phyloP scores from a whole-genome alignment of 345 rosid species.

The Brassica rapa region DNA sequence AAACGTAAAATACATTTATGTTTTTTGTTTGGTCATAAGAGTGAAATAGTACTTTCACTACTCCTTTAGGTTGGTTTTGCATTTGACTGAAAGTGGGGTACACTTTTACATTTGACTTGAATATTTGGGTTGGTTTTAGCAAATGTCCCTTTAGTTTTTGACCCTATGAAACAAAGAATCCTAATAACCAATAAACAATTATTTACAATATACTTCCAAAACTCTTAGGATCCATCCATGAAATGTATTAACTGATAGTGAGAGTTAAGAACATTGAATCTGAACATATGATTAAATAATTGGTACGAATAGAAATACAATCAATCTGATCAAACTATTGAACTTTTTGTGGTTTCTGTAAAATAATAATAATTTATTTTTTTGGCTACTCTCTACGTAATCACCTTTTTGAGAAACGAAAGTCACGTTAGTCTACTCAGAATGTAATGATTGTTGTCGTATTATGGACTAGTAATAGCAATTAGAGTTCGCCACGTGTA shows the following conservation, averaged over 20 bases:
- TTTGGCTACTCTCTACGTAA: neutral
- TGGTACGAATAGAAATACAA: neutral
- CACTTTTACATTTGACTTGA: too few species aligned
- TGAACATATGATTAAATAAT: neutral
- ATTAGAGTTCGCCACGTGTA: neutral
- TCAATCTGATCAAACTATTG: conserved; percentile 1
- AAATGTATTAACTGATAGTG: neutral
- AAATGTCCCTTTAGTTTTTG: neutral
- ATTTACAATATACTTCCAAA: neutral
- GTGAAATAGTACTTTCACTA: too few species aligned
- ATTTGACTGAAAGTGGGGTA: too few species aligned
- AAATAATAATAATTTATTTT: neutral
- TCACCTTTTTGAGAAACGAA: neutral
- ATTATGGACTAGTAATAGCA: neutral
- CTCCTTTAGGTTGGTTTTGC: too few species aligned
- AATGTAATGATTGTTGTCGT: neutral
- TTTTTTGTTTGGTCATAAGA: too few species aligned
- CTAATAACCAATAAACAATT: neutral
- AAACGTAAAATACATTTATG: too few species aligned
- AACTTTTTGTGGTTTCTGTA: neutral
- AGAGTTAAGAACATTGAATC: neutral
- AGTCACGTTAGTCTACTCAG: conserved; percentile 7
- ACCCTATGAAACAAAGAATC: neutral
- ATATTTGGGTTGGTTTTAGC: too few species aligned
- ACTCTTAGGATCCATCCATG: neutral